Percentiles rank a stretch among this genome's conserved stretches.
Evolutionary conservation across 2,329 filamentous ascomycete genomes (phyloP).

Genomic region (Botrytis fragariae): DNA sequence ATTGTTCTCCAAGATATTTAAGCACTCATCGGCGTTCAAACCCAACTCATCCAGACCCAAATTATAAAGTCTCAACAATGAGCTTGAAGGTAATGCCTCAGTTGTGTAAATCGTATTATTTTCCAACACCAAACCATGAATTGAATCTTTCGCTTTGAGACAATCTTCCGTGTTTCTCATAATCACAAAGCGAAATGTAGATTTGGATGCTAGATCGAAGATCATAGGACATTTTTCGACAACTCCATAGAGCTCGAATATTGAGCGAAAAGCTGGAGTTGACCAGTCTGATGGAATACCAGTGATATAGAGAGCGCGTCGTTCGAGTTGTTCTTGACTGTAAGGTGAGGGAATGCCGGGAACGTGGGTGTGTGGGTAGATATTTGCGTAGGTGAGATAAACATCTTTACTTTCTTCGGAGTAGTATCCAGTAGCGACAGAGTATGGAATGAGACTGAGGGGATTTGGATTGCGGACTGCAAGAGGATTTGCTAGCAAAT

Average conservation of each 20-base stretch:
- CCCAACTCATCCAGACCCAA: background rate
- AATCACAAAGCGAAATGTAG: constrained; percentile 33
- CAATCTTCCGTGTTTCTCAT: constrained; percentile 27
- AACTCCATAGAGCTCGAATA: constrained; percentile 26
- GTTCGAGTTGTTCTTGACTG: constrained; percentile 21
- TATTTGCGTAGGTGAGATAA: constrained; percentile 23
- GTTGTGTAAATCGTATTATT: constrained; percentile 5
- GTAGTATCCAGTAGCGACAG: background rate
- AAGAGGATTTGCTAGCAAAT: background rate
- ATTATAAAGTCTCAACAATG: background rate
- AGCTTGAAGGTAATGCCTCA: constrained; percentile 13
- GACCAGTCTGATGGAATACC: constrained; percentile 25
- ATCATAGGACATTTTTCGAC: constrained; percentile 26
- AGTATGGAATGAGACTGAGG: constrained; percentile 3
- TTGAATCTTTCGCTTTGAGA: constrained; percentile 14
- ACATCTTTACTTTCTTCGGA: constrained; percentile 16
- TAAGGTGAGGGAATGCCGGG: constrained; percentile 29
- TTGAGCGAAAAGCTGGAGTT: constrained; percentile 15
- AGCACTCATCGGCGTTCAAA: no score
- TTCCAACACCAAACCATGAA: constrained; percentile 23
- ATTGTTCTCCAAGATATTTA: background rate
- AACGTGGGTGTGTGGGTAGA: constrained; percentile 18
- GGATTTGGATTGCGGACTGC: constrained; percentile 8
- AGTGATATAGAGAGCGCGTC: constrained; percentile 29
- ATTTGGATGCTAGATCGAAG: constrained; percentile 24